These are phyloP conservation scores for Scenedesmus sp. DNA, from an alignment of 163 green algal genomes.

Conservation along the genomic window DNA sequence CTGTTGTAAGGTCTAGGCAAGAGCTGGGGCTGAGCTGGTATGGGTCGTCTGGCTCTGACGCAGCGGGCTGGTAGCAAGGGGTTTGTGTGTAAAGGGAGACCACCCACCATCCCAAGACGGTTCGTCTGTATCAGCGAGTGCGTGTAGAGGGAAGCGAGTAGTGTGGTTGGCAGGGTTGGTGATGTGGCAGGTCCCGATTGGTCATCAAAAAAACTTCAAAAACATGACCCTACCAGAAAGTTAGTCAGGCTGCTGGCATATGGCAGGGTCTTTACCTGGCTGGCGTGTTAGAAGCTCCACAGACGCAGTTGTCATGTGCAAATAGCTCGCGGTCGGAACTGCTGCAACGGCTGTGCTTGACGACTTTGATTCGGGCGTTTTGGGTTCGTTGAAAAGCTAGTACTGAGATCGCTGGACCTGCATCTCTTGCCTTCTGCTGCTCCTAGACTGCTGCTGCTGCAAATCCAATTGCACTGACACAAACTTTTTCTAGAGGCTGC, in stretches of 20 bases:
- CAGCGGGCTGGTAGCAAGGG: not conserved
- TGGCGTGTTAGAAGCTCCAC: not conserved
- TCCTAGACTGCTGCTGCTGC: not conserved
- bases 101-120: constrained; percentile 1
- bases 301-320: not conserved
- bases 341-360: not conserved
- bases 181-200: not conserved
- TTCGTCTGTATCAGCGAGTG: not conserved
- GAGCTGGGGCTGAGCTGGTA: not conserved
- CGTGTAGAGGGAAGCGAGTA: not conserved
- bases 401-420: not conserved
- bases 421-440: not conserved
- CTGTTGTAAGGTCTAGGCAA: not conserved
- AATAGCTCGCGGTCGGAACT: not conserved
- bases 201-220: not conserved
- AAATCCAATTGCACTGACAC: not conserved
- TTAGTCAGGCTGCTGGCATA: not conserved
- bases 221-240: not conserved
- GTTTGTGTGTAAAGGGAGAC: not conserved
- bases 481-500: not conserved
- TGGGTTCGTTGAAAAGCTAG: not conserved
- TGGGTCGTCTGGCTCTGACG: not conserved
- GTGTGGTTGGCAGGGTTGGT: not conserved
- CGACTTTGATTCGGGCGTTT: not conserved
- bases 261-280: not conserved